phyloP scores from a whole-genome alignment of 2,329 filamentous ascomycete species.

The Coniella vitis region DNA sequence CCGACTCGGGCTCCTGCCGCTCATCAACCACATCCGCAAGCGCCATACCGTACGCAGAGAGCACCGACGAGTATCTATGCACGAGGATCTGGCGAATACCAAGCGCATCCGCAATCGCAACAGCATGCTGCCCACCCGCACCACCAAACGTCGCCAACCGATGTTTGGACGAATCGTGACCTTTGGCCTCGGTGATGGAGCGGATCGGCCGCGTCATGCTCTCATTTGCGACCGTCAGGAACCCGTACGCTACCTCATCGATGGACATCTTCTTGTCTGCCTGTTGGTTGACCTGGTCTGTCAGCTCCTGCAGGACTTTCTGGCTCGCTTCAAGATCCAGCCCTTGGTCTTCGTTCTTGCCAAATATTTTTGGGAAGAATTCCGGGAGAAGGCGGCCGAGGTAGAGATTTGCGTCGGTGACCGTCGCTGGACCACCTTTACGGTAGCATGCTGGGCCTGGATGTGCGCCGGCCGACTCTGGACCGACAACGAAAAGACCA shows the following conservation, averaged over 20 bases:
- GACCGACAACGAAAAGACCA: slow-evolving; percentile 83
- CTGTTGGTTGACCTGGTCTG: slow-evolving; percentile 72
- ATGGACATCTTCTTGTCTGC: slow-evolving; percentile 63
- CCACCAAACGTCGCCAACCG: slow-evolving; percentile 89
- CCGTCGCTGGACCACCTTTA: slow-evolving; percentile 80
- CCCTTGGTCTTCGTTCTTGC: slow-evolving; percentile 76
- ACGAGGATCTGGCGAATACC: slow-evolving; percentile 81
- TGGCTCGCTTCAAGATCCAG: slow-evolving; percentile 71
- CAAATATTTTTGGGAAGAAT: slow-evolving; percentile 94
- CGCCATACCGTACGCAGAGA: slow-evolving; percentile 90
- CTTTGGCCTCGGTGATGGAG: slow-evolving; percentile 85
- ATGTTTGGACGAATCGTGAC: slow-evolving; percentile 84
- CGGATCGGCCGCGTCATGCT: slow-evolving; percentile 87
- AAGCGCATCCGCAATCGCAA: slow-evolving; percentile 80
- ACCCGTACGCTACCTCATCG: slow-evolving; percentile 84
- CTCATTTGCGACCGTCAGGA: slow-evolving; percentile 84
- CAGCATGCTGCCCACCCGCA: slow-evolving; percentile 84
- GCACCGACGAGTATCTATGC: slow-evolving; percentile 79
- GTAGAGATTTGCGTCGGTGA: slow-evolving; percentile 89
- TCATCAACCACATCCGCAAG: slow-evolving; percentile 91
- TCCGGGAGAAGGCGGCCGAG: slow-evolving; percentile 79
- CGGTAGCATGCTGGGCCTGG: slow-evolving; percentile 88
- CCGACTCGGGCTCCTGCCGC: slow-evolving; percentile 68
- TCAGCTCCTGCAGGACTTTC: slow-evolving; percentile 67
- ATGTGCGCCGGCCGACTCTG: slow-evolving; percentile 81